Evolutionary conservation across 2,329 filamentous ascomycete species (phyloP), one percentile per base, ranked within the genome.

Genomic region (Cladophialophora yegresii): DNA sequence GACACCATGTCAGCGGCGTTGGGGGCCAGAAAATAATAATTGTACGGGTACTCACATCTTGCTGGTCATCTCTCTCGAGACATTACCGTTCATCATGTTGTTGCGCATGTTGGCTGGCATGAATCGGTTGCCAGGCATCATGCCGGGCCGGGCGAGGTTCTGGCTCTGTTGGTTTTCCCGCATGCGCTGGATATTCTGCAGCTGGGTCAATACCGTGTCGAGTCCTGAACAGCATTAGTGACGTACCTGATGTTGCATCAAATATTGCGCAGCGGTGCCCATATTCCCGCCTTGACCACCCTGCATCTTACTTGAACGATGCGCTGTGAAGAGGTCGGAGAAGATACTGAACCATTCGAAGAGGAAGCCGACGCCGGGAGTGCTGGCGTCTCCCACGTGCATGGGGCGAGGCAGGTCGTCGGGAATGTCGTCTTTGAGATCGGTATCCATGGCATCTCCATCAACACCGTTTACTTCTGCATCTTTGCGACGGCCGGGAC

Each of bases 281-380:
- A 67, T 62, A 33, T 63, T 61, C 26, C 62, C 64, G 47, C 55
- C 62, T 51, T 62, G 61, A 23, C 66, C 65, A 65, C 85, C 84
- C 28, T 80, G 77, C 74, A 83, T 87, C 62, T 84, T 84, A 61
- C 85, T 85, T 76, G 87, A 88, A 72, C 84, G 89, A 75, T 93
- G 90, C 62, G 92, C 91, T 74, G 87, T 87, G 78, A 90, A 96
- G 71, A 98, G 92, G 73, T 99, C 95, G 92, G 92, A 98, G 77
- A 99, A 99, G 58, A 97, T 85, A 74, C 89, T 91, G 81, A 96
- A 99, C 95, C 95, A 99, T 73, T 98, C 95, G 71, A 92, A 89
- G n/a, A 99, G 82, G 73, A 99, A 98, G 28, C 70, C 70, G 28
- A 65, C 58, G 9, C 66, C 64, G 23, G 91, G 91, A 67, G 85